Evolutionary conservation across 1,284 basidiomycete genomes (phyloP).

Genomic region (Thecaphora thlaspeos): DNA sequence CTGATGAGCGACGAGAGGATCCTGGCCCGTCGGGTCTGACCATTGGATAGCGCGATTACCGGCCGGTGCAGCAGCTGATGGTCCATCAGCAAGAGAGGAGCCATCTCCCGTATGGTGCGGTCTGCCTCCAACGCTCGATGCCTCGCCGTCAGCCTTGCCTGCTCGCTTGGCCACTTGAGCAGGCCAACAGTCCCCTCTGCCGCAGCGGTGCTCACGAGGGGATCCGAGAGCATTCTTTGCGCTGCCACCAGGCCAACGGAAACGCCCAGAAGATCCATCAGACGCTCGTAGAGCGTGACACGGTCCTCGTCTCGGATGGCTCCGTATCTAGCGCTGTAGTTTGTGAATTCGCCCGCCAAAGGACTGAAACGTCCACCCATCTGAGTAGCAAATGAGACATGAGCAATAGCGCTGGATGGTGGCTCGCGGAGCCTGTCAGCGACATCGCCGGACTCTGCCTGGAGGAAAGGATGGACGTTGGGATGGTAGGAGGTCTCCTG

Average conservation of each 20-base stretch:
- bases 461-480: constrained; percentile 33
- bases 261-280: constrained; percentile 45
- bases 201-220: constrained; percentile 16
- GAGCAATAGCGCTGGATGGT: constrained; percentile 19
- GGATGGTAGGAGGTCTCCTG: background rate
- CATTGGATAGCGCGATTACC: constrained; percentile 73
- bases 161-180: constrained; percentile 35
- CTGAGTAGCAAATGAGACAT: constrained; percentile 44
- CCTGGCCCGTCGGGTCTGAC: constrained; percentile 83
- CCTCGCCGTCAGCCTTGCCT: constrained; percentile 4
- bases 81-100: constrained; percentile 36
- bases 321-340: constrained; percentile 52
- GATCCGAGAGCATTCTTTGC: constrained; percentile 40
- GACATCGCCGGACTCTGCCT: background rate
- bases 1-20: constrained; percentile 75
- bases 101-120: constrained; percentile 22
- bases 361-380: constrained; percentile 11
- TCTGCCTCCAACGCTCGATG: constrained; percentile 17
- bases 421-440: constrained; percentile 1
- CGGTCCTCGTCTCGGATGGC: constrained; percentile 50
- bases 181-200: constrained; percentile 10
- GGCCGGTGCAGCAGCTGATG: constrained; percentile 41
- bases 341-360: constrained; percentile 42
- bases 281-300: constrained; percentile 47
- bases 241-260: constrained; percentile 39